Evolutionary conservation across 495 filamentous ascomycete species (phyloP), one percentile per base, ranked within the genome.

Genomic region (Peziza echinospora): DNA sequence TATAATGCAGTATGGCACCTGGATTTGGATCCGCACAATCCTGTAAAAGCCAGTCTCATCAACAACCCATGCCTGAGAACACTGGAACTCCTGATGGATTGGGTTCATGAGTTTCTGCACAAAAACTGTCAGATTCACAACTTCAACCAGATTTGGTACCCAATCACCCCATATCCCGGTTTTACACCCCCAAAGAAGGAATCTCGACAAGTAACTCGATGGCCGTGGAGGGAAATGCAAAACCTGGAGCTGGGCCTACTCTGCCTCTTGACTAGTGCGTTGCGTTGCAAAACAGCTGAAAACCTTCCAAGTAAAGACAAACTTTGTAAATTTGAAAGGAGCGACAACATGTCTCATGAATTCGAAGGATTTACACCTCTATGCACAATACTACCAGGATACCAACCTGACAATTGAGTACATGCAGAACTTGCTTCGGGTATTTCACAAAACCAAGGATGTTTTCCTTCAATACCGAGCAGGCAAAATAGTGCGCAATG

Each of bases 401-500:
- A 51, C 24, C 34, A 21, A 5, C 17, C 34, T 43, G 5, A 47
- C 44, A 9, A 21, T 28, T n/a, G n/a, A 13, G 11, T 51, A 47
- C 43, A 25, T 51, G 9, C 22, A 47, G 21, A 24, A 24, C 2
- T 51, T 47, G 46, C 40, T 47, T 5, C 9, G 7, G 4, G 39
- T 28, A 10, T 51, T 47, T 45, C 34, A 51, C 19, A 24, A 37
- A 21, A 21, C 37, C 5, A 47, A 51, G 30, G 17, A 51, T 24
- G 41, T 51, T 1, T 47, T 51, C 21, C 39, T 51, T 8, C 7
- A 47, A 23, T 47, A 47, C 21, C 6, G 37, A 4, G 25, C 39
- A 37, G 30, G 30, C 2, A 37, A 37, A 37, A 37, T 3, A n/a
- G n/a, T n/a, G n/a, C n/a, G n/a, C n/a, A n/a, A n/a, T n/a, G n/a